Percentiles rank a stretch among this genome's conserved stretches.
These are phyloP conservation scores for Ascochyta lentis DNA, from an alignment of 2,329 filamentous ascomycete species.

Conservation along the genomic window DNA sequence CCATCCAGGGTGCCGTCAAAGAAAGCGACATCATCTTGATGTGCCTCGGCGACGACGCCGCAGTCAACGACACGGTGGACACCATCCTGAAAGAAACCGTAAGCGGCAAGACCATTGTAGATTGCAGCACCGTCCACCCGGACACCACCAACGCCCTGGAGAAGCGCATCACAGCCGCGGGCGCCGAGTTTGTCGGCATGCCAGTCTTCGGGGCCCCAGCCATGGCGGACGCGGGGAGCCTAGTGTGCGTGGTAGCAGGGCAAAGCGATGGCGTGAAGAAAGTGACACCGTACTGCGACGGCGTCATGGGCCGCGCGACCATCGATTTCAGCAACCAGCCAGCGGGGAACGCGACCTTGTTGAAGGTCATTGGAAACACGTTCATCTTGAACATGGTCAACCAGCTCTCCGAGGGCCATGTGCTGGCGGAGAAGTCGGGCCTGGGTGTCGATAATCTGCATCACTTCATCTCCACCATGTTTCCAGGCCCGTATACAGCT, in stretches of 20 bases:
- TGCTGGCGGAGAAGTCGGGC: conserved; percentile 80
- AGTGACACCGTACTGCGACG: conserved; percentile 73
- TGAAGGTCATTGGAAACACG: conserved; percentile 87
- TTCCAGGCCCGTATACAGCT: conserved; percentile 75
- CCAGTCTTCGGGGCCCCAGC: conserved; percentile 76
- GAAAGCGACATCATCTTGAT: conserved; percentile 80
- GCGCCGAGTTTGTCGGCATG: conserved; percentile 77
- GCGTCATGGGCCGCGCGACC: conserved; percentile 72
- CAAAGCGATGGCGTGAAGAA: conserved; percentile 65
- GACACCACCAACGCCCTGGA: conserved; percentile 75
- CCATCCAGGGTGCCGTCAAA: conserved; percentile 70
- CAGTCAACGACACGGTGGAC: conserved; percentile 68
- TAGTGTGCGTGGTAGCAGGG: conserved; percentile 77
- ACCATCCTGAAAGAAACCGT: conserved; percentile 64
- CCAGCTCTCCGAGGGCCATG: conserved; percentile 77
- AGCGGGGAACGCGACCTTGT: conserved; percentile 70
- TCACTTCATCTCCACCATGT: conserved; percentile 73
- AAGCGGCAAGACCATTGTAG: conserved; percentile 78
- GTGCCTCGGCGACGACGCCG: conserved; percentile 79
- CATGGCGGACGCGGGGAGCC: conserved; percentile 72
- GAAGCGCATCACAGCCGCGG: conserved; percentile 62
- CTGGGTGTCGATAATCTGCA: conserved; percentile 75
- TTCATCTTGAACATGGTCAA: conserved; percentile 86
- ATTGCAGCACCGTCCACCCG: conserved; percentile 88
- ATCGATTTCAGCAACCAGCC: conserved; percentile 75